Evolutionary conservation across 2,329 filamentous ascomycete genomes (phyloP).

Genomic region (Hypoxylon rubiginosum): DNA sequence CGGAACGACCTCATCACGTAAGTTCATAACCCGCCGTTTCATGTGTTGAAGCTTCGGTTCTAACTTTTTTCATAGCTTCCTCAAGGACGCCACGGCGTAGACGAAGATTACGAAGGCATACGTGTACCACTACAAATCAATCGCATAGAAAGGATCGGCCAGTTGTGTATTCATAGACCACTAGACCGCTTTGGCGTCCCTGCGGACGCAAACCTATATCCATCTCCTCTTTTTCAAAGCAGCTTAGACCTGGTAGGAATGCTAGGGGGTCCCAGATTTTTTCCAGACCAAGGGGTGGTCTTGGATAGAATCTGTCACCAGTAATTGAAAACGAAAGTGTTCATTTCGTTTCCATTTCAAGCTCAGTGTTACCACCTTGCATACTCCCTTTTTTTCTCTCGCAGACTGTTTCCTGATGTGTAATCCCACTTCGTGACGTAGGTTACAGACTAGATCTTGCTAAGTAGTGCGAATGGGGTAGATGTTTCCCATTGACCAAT

Average conservation of each 20-base stretch:
- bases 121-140: slow-evolving; percentile 53
- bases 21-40: slow-evolving; percentile 55
- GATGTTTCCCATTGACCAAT: slow-evolving; percentile 9
- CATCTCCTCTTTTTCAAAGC: slow-evolving; percentile 49
- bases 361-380: background rate
- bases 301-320: slow-evolving; percentile 33
- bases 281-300: slow-evolving; percentile 13
- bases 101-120: slow-evolving; percentile 52
- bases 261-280: slow-evolving; percentile 42
- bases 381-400: background rate
- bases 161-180: slow-evolving; percentile 54
- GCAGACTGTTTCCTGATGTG: background rate
- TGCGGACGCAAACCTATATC: slow-evolving; percentile 48
- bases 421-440: slow-evolving; percentile 21
- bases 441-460: background rate
- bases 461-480: background rate
- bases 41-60: background rate
- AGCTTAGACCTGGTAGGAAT: slow-evolving; percentile 32
- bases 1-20: slow-evolving; percentile 98
- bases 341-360: background rate
- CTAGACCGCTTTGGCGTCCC: slow-evolving; percentile 50
- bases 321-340: slow-evolving; percentile 28
- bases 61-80: slow-evolving; percentile 64
- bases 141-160: slow-evolving; percentile 52
- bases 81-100: slow-evolving; percentile 79